These are phyloP conservation scores for Ceratobasidium papillatum DNA, from an alignment of 1,284 basidiomycete species.

Conservation along the genomic window DNA sequence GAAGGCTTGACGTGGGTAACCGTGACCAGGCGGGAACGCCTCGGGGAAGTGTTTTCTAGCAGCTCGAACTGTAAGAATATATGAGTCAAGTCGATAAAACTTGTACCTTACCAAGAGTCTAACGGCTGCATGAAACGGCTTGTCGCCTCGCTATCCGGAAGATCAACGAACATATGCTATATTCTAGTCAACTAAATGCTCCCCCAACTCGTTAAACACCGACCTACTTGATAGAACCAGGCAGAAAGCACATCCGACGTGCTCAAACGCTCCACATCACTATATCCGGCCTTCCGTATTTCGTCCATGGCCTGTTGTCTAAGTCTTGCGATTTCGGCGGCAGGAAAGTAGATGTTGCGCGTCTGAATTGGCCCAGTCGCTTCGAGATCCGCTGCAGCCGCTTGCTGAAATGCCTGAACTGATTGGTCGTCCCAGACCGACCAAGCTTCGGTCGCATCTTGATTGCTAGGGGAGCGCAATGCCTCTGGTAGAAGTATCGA, in stretches of 20 bases:
- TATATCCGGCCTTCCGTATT: background rate
- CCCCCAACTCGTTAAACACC: no score
- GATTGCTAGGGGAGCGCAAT: background rate
- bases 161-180: conserved; percentile 22
- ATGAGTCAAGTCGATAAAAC: background rate
- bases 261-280: background rate
- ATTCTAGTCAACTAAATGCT: background rate
- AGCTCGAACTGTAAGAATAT: background rate
- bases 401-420: background rate
- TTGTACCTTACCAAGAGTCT: background rate
- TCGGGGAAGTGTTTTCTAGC: background rate
- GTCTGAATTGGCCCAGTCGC: background rate
- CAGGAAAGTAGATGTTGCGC: conserved; percentile 28
- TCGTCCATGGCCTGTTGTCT: conserved; percentile 3
- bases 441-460: background rate
- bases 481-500: background rate
- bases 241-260: conserved; percentile 5
- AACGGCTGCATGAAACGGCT: conserved; percentile 1
- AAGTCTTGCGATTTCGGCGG: conserved; percentile 2
- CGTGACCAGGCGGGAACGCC: background rate
- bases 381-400: background rate
- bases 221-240: conserved; percentile 18
- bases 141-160: background rate
- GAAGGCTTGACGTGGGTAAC: background rate
- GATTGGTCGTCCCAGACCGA: background rate